Evolutionary conservation across 345 rosid genomes (phyloP).

Genomic region (Cardamine chenopodiifolia): DNA sequence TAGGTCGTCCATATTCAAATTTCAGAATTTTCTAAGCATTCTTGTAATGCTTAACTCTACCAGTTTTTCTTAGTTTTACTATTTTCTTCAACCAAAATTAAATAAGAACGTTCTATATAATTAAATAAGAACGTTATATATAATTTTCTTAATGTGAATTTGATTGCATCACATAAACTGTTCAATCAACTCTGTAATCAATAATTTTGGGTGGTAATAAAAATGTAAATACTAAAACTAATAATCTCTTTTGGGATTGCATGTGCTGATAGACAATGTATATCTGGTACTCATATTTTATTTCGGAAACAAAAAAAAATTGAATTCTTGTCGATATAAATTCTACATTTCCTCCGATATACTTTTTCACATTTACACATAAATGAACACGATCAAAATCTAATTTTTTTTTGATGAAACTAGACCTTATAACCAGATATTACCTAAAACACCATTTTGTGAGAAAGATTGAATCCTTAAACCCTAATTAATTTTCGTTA

Average conservation of each 20-base stretch:
- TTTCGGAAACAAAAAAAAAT: background rate
- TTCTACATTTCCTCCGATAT: conserved; percentile 21
- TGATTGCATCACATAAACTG: background rate
- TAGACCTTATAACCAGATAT: conserved; percentile 7
- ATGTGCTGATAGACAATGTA: too few relatives aligned
- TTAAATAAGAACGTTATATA: too few relatives aligned
- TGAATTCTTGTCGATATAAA: background rate
- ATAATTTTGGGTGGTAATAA: background rate
- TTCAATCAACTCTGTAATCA: too few relatives aligned
- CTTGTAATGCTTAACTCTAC: too few relatives aligned
- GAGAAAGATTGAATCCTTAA: background rate
- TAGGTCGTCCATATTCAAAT: too few relatives aligned
- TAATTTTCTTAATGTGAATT: too few relatives aligned
- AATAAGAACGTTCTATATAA: too few relatives aligned
- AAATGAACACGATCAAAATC: conserved; percentile 3
- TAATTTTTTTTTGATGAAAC: background rate
- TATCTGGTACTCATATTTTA: too few relatives aligned
- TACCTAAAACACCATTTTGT: conserved; percentile 12
- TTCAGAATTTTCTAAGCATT: background rate
- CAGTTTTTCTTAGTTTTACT: too few relatives aligned
- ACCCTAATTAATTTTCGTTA: conserved; percentile 25
- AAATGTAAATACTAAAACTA: background rate
- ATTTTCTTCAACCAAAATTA: background rate
- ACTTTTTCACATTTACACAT: conserved; percentile 34
- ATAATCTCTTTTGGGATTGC: background rate